Evolutionary conservation across 495 filamentous ascomycete species (phyloP).

Genomic region (Penicillium tannophilum): DNA sequence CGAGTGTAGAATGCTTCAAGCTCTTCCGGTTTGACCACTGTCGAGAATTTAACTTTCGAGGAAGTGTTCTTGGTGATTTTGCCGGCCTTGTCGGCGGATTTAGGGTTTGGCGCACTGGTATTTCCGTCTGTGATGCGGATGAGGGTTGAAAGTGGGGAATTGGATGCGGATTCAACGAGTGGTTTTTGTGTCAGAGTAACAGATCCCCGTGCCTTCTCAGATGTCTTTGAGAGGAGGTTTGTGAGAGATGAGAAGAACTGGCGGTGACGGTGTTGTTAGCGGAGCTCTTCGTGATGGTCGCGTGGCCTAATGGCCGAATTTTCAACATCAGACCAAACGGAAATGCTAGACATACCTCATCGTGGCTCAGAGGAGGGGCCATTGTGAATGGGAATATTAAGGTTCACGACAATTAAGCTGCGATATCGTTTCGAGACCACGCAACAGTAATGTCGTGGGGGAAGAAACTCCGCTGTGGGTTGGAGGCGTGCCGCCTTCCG

Average conservation of each 20-base stretch:
- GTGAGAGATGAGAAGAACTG: constrained; percentile 88
- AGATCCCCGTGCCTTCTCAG: constrained; percentile 70
- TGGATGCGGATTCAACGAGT: constrained; percentile 25
- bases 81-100: constrained; percentile 20
- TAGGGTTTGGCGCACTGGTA: constrained; percentile 45
- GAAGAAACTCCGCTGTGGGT: constrained; percentile 32
- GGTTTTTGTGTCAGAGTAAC: constrained; percentile 85
- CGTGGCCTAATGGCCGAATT: constrained; percentile 15
- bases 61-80: constrained; percentile 36
- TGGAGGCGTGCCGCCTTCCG: constrained; percentile 23
- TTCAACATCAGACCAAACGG: neutral
- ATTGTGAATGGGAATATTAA: constrained; percentile 38
- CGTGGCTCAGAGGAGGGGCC: constrained; percentile 65
- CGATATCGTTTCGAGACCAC: constrained; percentile 5
- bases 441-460: constrained; percentile 21
- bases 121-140: constrained; percentile 81
- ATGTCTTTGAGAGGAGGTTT: constrained; percentile 69
- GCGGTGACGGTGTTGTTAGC: constrained; percentile 15
- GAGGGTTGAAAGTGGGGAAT: constrained; percentile 61
- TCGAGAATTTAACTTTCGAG: constrained; percentile 70
- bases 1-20: constrained; percentile 78
- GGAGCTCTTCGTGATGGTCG: constrained; percentile 15
- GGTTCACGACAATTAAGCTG: constrained; percentile 12
- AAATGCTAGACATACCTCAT: constrained; percentile 59
- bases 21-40: constrained; percentile 72